Base-by-base conservation (phyloP, 2,329 filamentous ascomycete species). In the Volutella citrinella region DNA sequence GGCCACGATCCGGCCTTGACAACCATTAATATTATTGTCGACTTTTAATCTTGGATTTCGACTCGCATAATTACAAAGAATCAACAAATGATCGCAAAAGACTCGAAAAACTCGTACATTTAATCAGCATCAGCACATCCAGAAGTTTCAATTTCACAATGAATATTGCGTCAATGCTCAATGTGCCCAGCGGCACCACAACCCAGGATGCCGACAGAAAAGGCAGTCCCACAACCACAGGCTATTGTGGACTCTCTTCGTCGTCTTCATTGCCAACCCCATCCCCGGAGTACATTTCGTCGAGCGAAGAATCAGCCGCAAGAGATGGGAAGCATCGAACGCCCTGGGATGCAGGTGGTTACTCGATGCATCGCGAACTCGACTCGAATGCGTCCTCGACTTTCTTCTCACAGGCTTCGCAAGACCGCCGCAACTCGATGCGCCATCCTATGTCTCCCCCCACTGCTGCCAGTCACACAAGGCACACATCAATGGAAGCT, bases 321-420 rank as follows among this genome's bases (percentile, higher is more conserved):
- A 47, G 36, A 17, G 42, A 52, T 19, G 43, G 33, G 14, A 52
- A 42, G 44, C 43, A 40, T 19, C 65, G 70, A 35, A 72, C 60
- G 23, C 71, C 71, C 32, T 76, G 72, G 73, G 67, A 72, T 39
- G 71, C 65, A 13, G 66, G 64, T 20, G 70, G 70, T 25, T 74
- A 70, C 42, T 68, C 66, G 16, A 57, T 74, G 15, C 65, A 69
- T 5, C 52, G 66, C 26, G 58, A 63, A 10, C 41, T 64, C 33
- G 64, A 69, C 28, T 55, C 56, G 14, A 68, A 65, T 40, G 43
- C 52, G 23, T 47, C 42, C 13, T 51, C 47, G 21, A 40, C 46
- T 46, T 19, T 41, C 49, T 3, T 33, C 43, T 18, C 38, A 47
- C 24, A 52, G 56, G 17, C 38, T 46, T 15, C 51, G 42, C 36